These are phyloP conservation scores for Simplicillium aogashimaense DNA, from an alignment of 2,329 filamentous ascomycete genomes.

Conservation along the genomic window DNA sequence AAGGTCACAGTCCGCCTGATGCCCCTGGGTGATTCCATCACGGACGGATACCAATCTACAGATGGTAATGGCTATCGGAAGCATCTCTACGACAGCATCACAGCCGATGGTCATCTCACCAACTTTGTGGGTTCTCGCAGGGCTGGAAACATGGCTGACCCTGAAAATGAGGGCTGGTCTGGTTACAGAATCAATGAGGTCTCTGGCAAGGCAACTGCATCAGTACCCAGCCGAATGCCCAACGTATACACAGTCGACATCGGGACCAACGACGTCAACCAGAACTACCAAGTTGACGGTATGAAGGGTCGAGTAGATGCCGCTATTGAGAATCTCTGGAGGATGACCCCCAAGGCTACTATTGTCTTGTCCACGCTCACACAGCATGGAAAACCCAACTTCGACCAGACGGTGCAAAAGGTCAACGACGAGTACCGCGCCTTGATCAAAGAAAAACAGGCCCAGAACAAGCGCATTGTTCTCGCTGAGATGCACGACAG, in stretches of 20 bases:
- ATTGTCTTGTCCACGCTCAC: slow-evolving; percentile 29
- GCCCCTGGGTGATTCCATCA: slow-evolving; percentile 32
- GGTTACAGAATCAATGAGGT: slow-evolving; percentile 30
- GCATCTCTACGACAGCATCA: slow-evolving; percentile 17
- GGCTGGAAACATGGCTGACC: slow-evolving; percentile 28
- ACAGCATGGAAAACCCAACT: slow-evolving; percentile 17
- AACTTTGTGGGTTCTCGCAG: slow-evolving; percentile 31
- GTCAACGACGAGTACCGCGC: slow-evolving; percentile 23
- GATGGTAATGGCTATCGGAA: slow-evolving; percentile 27
- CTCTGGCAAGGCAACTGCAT: slow-evolving; percentile 17
- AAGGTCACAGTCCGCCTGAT: slow-evolving; percentile 27
- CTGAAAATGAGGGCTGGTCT: slow-evolving; percentile 34
- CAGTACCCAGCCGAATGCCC: slow-evolving; percentile 21
- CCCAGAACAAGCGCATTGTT: slow-evolving; percentile 19
- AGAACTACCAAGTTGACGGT: slow-evolving; percentile 17
- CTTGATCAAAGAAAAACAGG: slow-evolving; percentile 16
- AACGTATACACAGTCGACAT: slow-evolving; percentile 31
- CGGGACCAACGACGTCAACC: slow-evolving; percentile 32
- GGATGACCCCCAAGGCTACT: slow-evolving; percentile 18
- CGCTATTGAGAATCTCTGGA: slow-evolving; percentile 23
- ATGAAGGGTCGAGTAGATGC: slow-evolving; percentile 21
- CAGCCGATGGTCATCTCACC: slow-evolving; percentile 16
- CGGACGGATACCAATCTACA: slow-evolving; percentile 19
- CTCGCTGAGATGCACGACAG: slow-evolving; percentile 27
- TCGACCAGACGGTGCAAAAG: slow-evolving; percentile 14